Evolutionary conservation across 768 basidiomycete genomes (phyloP), one percentile per base, ranked within the genome.

Genomic region (Postia placenta): DNA sequence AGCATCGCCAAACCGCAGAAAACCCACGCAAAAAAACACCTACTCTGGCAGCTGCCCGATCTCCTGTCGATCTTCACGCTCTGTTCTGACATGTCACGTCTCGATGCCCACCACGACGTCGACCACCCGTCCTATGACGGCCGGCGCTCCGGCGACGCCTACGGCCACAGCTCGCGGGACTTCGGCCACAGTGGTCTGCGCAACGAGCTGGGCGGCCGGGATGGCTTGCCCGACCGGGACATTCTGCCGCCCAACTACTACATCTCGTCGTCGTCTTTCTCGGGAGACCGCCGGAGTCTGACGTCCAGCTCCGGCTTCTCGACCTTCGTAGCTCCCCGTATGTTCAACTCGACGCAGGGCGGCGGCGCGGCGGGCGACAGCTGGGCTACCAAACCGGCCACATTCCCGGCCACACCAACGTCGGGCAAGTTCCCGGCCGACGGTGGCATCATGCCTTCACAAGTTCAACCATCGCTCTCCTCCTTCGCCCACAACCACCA

Each of bases 401-500:
- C 48, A 14, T 48, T 48, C 38, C 52, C 57, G 52, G 54, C 49
- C 37, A 24, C 55, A 47, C 47, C 54, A 45, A 56, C 50, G 47
- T 36, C 43, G 39, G 49, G 36, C 57, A 53, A 59, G 52, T 53
- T 41, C 27, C 38, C 52, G 41, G 45, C 47, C 41, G 51, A 52
- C 22, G 48, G 30, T 50, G 55, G 53, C 37, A 42, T 44, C 11
- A 24, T 53, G 28, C 39, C 57, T 48, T 53, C 60, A 48, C 60
- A 64, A 55, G 44, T 58, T 41, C 61, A 62, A 54, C 60, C 46
- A 11, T 17, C 53, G 48, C 43, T 46, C 23, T 45, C 57, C 27
- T 52, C 57, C 55, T 60, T 64, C 55, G 60, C 62, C 59, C 60
- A 60, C 55, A 57, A 62, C 54, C 60, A 64, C 42, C 46, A 47